These are phyloP conservation scores for Clitopilus passeckerianus DNA, from an alignment of 768 basidiomycete species.

Conservation along the genomic window DNA sequence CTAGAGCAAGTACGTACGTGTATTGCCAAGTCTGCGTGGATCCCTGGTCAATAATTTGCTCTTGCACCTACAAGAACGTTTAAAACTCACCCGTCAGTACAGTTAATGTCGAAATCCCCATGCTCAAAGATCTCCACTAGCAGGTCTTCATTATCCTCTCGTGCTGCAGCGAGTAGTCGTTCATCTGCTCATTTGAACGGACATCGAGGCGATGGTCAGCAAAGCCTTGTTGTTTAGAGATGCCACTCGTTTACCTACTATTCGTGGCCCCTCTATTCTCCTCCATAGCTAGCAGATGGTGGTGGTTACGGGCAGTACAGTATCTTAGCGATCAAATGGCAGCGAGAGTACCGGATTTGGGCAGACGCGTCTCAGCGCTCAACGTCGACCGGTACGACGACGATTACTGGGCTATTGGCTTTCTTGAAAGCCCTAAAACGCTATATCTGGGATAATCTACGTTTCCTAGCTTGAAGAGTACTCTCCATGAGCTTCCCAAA, in stretches of 20 bases:
- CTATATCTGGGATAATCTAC: too few species aligned
- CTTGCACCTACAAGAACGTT: too few species aligned
- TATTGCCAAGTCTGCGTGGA: conserved; percentile 61
- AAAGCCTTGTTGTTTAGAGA: conserved; percentile 21
- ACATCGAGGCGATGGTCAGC: not conserved
- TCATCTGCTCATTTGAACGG: conserved; percentile 68
- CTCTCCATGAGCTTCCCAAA: too few species aligned
- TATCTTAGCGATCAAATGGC: not conserved
- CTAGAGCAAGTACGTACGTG: conserved; percentile 44
- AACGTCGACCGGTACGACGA: not conserved
- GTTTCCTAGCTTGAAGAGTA: too few species aligned
- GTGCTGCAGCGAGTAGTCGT: conserved; percentile 67
- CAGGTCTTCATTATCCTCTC: conserved; percentile 67
- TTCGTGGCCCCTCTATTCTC: conserved; percentile 10
- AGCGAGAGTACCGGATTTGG: not conserved
- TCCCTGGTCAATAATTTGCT: not conserved
- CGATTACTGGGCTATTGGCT: too few species aligned
- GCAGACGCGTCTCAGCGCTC: too few species aligned
- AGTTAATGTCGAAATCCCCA: conserved; percentile 67
- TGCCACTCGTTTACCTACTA: not conserved
- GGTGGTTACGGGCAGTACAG: not conserved
- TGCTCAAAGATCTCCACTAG: conserved; percentile 55
- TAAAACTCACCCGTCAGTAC: conserved; percentile 63
- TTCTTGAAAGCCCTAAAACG: too few species aligned
- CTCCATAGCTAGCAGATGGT: not conserved